A percentile compares a stretch with the other conserved stretches of the same genome.
These are phyloP conservation scores for Aspergillus fumigatus DNA, from an alignment of 2,329 filamentous ascomycete species.

Conservation along the genomic window DNA sequence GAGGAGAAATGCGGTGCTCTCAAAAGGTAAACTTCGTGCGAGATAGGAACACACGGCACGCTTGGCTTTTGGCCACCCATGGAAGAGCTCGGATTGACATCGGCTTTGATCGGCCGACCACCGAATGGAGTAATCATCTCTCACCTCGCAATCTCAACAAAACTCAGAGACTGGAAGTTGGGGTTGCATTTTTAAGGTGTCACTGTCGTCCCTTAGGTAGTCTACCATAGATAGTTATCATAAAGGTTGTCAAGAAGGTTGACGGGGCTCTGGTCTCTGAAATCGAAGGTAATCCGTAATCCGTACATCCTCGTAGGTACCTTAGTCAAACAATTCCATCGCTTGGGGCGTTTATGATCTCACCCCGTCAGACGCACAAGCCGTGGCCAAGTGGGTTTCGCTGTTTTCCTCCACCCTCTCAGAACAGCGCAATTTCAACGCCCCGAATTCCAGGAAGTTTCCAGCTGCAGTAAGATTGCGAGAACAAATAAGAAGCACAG, in stretches of 20 bases:
- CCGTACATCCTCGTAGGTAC: neutral
- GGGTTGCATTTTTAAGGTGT: neutral
- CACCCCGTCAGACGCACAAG: neutral
- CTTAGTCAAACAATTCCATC: neutral
- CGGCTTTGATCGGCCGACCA: neutral
- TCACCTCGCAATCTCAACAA: neutral
- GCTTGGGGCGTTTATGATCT: neutral
- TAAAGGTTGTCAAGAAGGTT: neutral
- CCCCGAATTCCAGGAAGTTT: neutral
- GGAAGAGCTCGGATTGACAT: neutral
- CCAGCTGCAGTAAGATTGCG: neutral
- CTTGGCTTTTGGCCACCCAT: neutral
- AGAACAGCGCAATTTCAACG: neutral
- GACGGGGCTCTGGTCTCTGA: neutral
- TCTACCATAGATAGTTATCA: neutral
- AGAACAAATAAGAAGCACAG: neutral
- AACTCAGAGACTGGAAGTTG: neutral
- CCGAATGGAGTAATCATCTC: neutral
- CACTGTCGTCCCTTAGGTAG: no score
- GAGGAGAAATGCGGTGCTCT: neutral
- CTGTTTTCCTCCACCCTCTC: neutral
- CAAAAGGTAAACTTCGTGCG: neutral
- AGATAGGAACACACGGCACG: neutral
- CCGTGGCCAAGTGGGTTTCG: neutral
- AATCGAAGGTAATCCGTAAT: no score